Conservation (phyloP, 1,284 basidiomycete genomes). For the Meripilus lineatus region DNA sequence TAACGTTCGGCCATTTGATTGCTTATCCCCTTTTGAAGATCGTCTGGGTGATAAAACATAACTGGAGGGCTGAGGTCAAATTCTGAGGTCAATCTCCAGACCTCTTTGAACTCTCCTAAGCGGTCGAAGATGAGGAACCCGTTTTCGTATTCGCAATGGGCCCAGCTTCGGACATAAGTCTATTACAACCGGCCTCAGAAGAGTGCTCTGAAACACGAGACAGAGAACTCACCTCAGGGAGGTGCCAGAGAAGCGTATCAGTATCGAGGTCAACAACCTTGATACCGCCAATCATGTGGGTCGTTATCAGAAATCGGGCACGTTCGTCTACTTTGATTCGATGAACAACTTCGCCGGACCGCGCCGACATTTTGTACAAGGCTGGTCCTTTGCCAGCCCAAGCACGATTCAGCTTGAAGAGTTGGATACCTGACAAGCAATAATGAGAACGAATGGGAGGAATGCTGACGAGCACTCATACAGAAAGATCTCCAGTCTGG, state of each 20-base stretch:
- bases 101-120: conserved; percentile 49
- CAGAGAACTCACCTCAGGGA: conserved; percentile 36
- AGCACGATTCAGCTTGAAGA: conserved; percentile 28
- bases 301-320: conserved; percentile 51
- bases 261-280: conserved; percentile 47
- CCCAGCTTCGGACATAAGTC: conserved; percentile 49
- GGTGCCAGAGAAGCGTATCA: conserved; percentile 48
- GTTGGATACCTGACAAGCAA: not conserved
- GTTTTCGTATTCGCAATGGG: conserved; percentile 70
- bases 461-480: conserved; percentile 32
- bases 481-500: conserved; percentile 55
- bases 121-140: conserved; percentile 72
- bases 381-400: conserved; percentile 53
- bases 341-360: conserved; percentile 43
- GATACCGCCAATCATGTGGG: conserved; percentile 48
- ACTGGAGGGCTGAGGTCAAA: conserved; percentile 29
- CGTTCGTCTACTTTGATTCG: conserved; percentile 71
- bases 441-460: conserved; percentile 10
- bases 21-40: not conserved
- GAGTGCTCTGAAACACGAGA: conserved; percentile 2
- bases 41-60: conserved; percentile 11
- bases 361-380: conserved; percentile 27
- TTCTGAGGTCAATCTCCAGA: conserved; percentile 52
- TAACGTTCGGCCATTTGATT: conserved; percentile 8
- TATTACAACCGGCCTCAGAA: conserved; percentile 19